Percentiles rank a stretch among this genome's conserved stretches.
Conservation (phyloP, 176 grass and related monocot species). For the Eragrostis nindensis region DNA sequence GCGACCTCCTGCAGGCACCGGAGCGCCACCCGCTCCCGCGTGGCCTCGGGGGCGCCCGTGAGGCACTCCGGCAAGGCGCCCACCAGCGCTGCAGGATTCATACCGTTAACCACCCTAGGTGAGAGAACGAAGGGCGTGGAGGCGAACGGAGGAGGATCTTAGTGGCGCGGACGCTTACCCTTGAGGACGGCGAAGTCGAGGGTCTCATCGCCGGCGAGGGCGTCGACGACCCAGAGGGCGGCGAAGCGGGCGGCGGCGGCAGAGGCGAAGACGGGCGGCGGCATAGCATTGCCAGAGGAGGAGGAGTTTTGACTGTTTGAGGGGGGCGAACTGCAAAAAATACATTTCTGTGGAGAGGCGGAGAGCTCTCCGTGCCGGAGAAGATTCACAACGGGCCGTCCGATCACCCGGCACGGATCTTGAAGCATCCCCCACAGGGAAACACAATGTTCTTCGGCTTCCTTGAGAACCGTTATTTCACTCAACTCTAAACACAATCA, state of each 20-base stretch:
- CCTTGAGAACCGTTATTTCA: neutral
- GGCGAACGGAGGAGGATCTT: neutral
- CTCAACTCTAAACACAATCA: neutral
- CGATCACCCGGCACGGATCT: neutral
- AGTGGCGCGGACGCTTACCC: neutral
- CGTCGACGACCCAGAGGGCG: constrained; percentile 17
- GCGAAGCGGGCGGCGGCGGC: constrained; percentile 5
- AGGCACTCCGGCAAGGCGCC: constrained; percentile 21
- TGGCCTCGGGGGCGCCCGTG: constrained; percentile 6
- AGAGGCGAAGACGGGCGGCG: neutral
- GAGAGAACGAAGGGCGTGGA: neutral
- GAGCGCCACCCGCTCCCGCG: constrained; percentile 31
- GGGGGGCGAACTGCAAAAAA: neutral
- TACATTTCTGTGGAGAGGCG: neutral
- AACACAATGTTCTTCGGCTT: no score
- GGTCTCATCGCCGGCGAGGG: constrained; percentile 37
- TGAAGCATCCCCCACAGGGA: neutral
- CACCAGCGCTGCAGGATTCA: constrained; percentile 34
- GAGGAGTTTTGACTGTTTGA: constrained; percentile 5
- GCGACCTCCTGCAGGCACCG: constrained; percentile 28
- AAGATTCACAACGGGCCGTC: neutral
- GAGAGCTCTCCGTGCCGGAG: neutral
- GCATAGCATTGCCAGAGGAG: neutral
- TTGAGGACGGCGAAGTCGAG: constrained; percentile 25
- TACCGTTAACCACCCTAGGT: neutral